These are phyloP conservation scores for Thermoascus crustaceus DNA, from an alignment of 2,329 filamentous ascomycete species.

Conservation along the genomic window DNA sequence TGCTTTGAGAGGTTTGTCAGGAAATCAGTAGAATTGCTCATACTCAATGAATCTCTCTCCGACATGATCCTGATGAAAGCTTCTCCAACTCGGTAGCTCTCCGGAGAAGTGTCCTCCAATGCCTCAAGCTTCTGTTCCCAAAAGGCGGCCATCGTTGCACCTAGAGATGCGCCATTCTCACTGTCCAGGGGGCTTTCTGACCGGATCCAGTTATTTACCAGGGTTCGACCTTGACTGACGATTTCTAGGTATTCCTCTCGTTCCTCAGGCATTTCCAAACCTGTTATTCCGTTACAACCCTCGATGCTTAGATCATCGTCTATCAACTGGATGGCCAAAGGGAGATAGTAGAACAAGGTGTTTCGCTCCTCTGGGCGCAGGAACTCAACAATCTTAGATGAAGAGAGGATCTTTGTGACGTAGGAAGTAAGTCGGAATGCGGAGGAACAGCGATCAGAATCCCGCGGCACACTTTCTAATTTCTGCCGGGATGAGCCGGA, in stretches of 20 bases:
- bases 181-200: conserved; percentile 14
- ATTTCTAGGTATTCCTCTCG: conserved; percentile 47
- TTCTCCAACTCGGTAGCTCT: conserved; percentile 33
- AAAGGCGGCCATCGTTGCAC: conserved; percentile 17
- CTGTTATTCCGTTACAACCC: conserved; percentile 48
- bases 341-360: conserved; percentile 43
- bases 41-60: conserved; percentile 20
- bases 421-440: conserved; percentile 71
- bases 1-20: conserved; percentile 28
- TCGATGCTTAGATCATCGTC: conserved; percentile 53
- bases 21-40: conserved; percentile 21
- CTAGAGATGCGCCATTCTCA: conserved; percentile 13
- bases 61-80: conserved; percentile 33
- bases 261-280: conserved; percentile 38
- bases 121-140: conserved; percentile 30
- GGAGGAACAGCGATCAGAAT: conserved; percentile 62
- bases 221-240: conserved; percentile 42
- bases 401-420: conserved; percentile 50
- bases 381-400: conserved; percentile 25
- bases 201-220: conserved; percentile 39
- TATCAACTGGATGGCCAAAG: conserved; percentile 48
- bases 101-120: conserved; percentile 21
- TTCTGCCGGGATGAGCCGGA: conserved; percentile 16
- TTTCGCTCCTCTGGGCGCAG: conserved; percentile 26
- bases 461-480: conserved; percentile 41